Evolutionary conservation across 1,139 yeast species (phyloP), one percentile per base, ranked within the genome.

Genomic region (Hyphopichia buzzinii): DNA sequence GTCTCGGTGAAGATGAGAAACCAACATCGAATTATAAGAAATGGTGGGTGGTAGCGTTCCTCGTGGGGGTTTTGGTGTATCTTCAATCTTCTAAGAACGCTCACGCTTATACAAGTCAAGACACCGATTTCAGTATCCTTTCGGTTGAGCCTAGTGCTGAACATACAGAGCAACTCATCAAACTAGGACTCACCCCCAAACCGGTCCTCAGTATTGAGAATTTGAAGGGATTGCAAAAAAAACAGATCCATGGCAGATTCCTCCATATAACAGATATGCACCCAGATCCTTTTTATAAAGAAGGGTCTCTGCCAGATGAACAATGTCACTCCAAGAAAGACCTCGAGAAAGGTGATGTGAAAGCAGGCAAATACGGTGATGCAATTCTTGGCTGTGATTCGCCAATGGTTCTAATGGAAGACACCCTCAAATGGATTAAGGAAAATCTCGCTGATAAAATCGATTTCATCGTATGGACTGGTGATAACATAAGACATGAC

Each of bases 401-500:
- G 1, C 89, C 96, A 2, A 57, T 77, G 53, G 57, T 62, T 0
- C 60, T 87, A 33, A 78, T 84, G 61, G 64, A 79, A 16, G 72
- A 70, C 11, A 86, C 95, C 0, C 63, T 87, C 38, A 55, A 69
- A 30, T 87, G 94, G 94, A 64, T 86, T 2, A 59, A 67, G 21
- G 65, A 69, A 7, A 79, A 85, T 46, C 56, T 85, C 38, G 75
- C 72, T 42, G 94, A 84, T 53, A 80, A 85, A 45, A 80, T 87
- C 34, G 96, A 87, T 57, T 87, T 87, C 55, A 81, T 87, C 22
- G 74, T 87, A 13, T 87, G 96, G 96, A 86, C 95, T 0, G 96
- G 96, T 24, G 96, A 87, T 59, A 87, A 86, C 49, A 79, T 85
- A 30, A 72, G 96, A 38, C 96, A 87, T 55, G 96, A 87, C 56